Base-by-base conservation (phyloP, 805 yeast genomes). In the Nakazawaea wyomingensis region DNA sequence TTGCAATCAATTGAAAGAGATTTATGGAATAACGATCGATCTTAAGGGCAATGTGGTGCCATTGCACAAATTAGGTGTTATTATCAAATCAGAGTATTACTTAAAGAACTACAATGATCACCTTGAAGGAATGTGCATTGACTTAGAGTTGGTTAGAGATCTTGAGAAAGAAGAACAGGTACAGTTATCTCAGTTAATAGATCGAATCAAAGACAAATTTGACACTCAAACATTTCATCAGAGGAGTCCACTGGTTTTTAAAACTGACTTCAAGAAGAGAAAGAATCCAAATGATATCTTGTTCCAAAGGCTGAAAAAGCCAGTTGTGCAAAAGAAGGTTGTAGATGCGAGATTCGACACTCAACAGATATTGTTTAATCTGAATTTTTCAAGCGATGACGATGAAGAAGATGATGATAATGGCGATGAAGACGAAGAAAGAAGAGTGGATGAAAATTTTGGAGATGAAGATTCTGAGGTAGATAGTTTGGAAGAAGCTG, bases 121-220 rank as follows among this genome's bases (percentile, higher is more conserved):
- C 10, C 34, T 42, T 10, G 45, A 42, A n/a, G 45, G 45, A 10
- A 13, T 35, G 34, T 34, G 39, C 22, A 42, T 36, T n/a, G 26
- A 31, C 10, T 29, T 36, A 18, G 41, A 42, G 4, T 3, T 41
- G 5, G 39, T 35, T n/a, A 20, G 11, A 7, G 26, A 21, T 19
- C 7, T 28, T 14, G 17, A 17, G n/a, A 16, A 10, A n/a, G 13
- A 14, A 11, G 34, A 21, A n/a, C 38, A 29, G 24, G 28, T n/a
- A 11, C 38, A 28, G 9, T 37, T 22, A 22, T 5, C 10, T 7
- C 14, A 21, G 9, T 28, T 41, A 17, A 34, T 34, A 16, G 16
- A 14, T 6, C 18, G 39, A 22, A 16, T 35, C 5, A 16, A 35
- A 13, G 28, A 22, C 11, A 21, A 11, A 8, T 17, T 34, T 20